These are phyloP conservation scores for Alternaria triticimaculans DNA, from an alignment of 2,329 filamentous ascomycete genomes.

Conservation along the genomic window DNA sequence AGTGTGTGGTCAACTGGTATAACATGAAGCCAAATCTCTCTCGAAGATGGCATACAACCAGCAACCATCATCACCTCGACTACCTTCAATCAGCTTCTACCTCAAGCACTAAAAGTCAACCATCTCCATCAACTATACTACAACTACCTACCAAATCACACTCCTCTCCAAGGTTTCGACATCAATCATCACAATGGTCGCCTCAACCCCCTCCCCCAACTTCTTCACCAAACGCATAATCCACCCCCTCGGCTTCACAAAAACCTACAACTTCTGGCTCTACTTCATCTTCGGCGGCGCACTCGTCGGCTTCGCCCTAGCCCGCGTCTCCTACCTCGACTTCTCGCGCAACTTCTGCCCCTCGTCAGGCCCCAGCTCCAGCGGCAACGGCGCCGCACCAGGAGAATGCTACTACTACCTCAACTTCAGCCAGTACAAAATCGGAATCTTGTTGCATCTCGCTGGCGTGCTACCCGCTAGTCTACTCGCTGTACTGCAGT, in stretches of 20 bases:
- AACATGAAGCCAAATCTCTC: not conserved
- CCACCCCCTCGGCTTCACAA: slow-evolving; percentile 61
- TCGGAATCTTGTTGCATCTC: slow-evolving; percentile 55
- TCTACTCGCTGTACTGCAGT: slow-evolving; percentile 52
- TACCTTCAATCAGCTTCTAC: not conserved
- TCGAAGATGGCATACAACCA: not conserved
- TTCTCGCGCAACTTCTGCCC: slow-evolving; percentile 46
- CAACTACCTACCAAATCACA: not conserved
- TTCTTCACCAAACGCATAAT: slow-evolving; percentile 22
- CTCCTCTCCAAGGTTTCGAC: too few relatives aligned
- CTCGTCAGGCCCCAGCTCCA: not conserved
- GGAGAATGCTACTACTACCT: slow-evolving; percentile 56
- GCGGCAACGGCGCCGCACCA: slow-evolving; percentile 40
- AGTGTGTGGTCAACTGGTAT: not conserved
- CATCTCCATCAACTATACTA: not conserved
- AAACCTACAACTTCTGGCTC: slow-evolving; percentile 64
- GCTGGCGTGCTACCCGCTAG: slow-evolving; percentile 48
- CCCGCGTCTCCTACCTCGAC: slow-evolving; percentile 58
- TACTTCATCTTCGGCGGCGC: slow-evolving; percentile 46
- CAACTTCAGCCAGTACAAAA: slow-evolving; percentile 38
- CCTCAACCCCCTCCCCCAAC: slow-evolving; percentile 15
- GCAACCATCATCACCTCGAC: not conserved
- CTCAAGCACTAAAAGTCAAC: not conserved
- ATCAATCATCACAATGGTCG: slow-evolving; percentile 16
- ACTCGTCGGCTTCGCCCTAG: slow-evolving; percentile 50